phyloP scores from a whole-genome alignment of 345 rosid species.

The Aurinia saxatilis region DNA sequence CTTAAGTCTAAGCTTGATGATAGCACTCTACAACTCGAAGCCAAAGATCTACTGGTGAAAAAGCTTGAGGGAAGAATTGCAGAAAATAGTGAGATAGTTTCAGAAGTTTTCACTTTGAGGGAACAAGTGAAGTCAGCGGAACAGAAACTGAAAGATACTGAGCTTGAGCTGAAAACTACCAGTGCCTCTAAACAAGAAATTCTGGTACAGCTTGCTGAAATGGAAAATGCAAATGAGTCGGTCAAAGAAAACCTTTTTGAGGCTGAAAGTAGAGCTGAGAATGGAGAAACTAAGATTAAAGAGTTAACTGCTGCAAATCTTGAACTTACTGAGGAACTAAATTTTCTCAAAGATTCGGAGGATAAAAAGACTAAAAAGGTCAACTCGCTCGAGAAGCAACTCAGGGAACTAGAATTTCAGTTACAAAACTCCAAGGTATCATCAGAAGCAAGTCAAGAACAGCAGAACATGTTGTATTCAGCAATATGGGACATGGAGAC shows the following conservation, averaged over 20 bases:
- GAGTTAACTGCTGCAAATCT: constrained; percentile 59
- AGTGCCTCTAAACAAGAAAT: constrained; percentile 48
- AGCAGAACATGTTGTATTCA: constrained; percentile 85
- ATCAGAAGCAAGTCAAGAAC: constrained; percentile 83
- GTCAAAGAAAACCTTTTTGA: constrained; percentile 58
- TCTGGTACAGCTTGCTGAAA: constrained; percentile 64
- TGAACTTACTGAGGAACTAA: constrained; percentile 78
- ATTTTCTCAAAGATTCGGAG: constrained; percentile 57
- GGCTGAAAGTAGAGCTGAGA: constrained; percentile 67
- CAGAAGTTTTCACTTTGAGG: constrained; percentile 44
- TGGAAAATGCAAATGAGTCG: constrained; percentile 56
- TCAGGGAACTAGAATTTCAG: constrained; percentile 62
- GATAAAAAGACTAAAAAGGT: constrained; percentile 61
- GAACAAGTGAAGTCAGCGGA: constrained; percentile 52
- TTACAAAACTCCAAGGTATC: constrained; percentile 65
- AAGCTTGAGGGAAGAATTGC: constrained; percentile 47
- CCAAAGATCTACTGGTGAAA: constrained; percentile 41
- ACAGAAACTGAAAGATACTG: constrained; percentile 45
- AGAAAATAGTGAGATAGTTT: constrained; percentile 35
- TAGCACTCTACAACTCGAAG: constrained; percentile 34
- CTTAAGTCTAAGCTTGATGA: constrained; percentile 45
- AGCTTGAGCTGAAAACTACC: constrained; percentile 38
- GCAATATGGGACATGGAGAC: constrained; percentile 99
- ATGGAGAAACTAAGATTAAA: constrained; percentile 56
- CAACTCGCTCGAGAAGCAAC: constrained; percentile 74